Percentiles rank a stretch among this genome's conserved stretches.
phyloP scores from a whole-genome alignment of 176 grass and related monocot genomes.

The Elaeis guineensis region DNA sequence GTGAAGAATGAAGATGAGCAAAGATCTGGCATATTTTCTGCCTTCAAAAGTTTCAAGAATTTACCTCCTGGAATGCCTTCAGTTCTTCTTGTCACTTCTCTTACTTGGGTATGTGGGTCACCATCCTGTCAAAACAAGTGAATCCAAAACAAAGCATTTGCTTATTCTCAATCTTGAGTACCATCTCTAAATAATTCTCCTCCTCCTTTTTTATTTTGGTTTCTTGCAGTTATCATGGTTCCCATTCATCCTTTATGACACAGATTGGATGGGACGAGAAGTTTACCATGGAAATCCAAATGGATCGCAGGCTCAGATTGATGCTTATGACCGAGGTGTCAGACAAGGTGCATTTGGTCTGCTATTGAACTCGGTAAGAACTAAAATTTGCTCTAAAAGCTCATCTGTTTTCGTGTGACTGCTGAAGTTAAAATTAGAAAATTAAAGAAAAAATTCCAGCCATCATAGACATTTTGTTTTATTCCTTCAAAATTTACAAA shows the following conservation, averaged over 20 bases:
- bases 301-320: slow-evolving; percentile 26
- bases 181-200: neutral
- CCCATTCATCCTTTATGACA: slow-evolving; percentile 93
- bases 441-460: no score
- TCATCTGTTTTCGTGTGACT: no score
- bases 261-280: slow-evolving; percentile 98
- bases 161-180: neutral
- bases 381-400: neutral
- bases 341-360: slow-evolving; percentile 69
- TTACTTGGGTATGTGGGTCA: slow-evolving; percentile 60
- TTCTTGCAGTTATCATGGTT: slow-evolving; percentile 72
- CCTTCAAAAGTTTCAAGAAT: slow-evolving; percentile 60
- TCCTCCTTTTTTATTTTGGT: neutral
- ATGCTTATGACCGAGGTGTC: slow-evolving; percentile 60
- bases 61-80: slow-evolving; percentile 77
- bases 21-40: neutral
- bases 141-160: neutral
- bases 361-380: slow-evolving; percentile 76
- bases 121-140: neutral
- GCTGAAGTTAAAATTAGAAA: no score
- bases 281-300: slow-evolving; percentile 83
- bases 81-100: slow-evolving; percentile 68
- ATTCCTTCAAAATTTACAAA: neutral
- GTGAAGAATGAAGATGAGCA: neutral
- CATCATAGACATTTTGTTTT: neutral